A percentile compares a stretch with the other conserved stretches of the same genome.
Evolutionary conservation across 2,329 filamentous ascomycete genomes (phyloP).

Genomic region (Chrysosporium queenslandicum): DNA sequence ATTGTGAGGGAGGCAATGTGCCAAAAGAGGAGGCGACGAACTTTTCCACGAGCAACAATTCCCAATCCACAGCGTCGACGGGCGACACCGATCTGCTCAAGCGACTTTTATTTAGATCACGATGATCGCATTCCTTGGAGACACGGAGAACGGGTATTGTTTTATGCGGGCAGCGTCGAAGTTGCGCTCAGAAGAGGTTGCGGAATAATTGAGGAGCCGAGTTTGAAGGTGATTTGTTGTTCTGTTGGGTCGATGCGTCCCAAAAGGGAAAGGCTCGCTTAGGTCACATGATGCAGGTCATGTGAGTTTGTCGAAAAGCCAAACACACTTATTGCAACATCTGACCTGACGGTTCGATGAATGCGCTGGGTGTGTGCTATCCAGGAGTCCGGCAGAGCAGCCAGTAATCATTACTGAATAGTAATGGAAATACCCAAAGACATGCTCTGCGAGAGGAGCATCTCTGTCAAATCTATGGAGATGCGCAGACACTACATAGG

Average conservation of each 20-base stretch:
- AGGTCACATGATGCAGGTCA: slow-evolving; percentile 2
- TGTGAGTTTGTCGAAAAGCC: neutral
- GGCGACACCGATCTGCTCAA: slow-evolving; percentile 3
- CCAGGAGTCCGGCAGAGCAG: no score
- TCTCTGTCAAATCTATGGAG: no score
- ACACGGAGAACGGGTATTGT: slow-evolving; percentile 20
- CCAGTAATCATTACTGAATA: no score
- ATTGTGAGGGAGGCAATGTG: neutral
- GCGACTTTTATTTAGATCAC: slow-evolving; percentile 7
- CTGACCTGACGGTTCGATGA: no score
- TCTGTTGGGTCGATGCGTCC: neutral
- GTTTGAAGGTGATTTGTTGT: neutral
- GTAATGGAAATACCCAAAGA: no score
- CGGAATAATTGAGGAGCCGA: slow-evolving; percentile 18
- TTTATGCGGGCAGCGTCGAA: slow-evolving; percentile 17
- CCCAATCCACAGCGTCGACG: neutral
- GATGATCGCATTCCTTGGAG: slow-evolving; percentile 17
- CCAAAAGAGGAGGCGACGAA: slow-evolving; percentile 7
- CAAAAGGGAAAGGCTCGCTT: neutral
- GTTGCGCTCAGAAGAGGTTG: slow-evolving; percentile 4
- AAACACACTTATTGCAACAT: no score
- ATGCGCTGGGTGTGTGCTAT: no score
- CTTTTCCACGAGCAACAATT: slow-evolving; percentile 3
- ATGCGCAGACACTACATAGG: no score
- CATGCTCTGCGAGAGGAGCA: no score